phyloP scores from a whole-genome alignment of 768 basidiomycete species.

The Boletus sp. region DNA sequence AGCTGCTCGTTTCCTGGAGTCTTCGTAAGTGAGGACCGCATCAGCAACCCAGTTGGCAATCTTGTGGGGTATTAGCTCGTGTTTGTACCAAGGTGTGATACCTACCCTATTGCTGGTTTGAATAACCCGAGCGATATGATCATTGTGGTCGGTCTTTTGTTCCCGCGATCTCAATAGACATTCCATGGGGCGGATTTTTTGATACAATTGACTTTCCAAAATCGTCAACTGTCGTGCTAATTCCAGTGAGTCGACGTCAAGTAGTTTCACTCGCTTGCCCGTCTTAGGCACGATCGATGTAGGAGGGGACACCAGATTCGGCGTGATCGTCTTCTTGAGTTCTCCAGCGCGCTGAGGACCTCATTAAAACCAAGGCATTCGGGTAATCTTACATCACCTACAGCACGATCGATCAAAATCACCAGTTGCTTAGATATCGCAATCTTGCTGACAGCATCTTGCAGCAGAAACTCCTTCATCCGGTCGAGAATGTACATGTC shows the following conservation, averaged over 20 bases:
- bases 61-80: constrained; percentile 37
- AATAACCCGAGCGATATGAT: constrained; percentile 86
- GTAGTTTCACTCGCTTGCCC: constrained; percentile 69
- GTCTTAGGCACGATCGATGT: constrained; percentile 71
- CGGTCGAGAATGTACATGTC: constrained; percentile 77
- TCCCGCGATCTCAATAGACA: constrained; percentile 83
- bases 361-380: constrained; percentile 12
- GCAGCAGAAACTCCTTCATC: constrained; percentile 76
- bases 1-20: constrained; percentile 75
- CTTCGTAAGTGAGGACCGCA: constrained; percentile 73
- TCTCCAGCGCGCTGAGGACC: constrained; percentile 49
- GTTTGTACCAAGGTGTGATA: neutral
- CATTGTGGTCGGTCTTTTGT: constrained; percentile 65
- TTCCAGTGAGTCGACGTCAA: constrained; percentile 86
- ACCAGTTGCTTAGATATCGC: constrained; percentile 74
- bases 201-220: constrained; percentile 82
- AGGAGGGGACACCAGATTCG: constrained; percentile 60
- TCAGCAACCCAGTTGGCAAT: constrained; percentile 94
- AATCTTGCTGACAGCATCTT: constrained; percentile 59
- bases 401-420: constrained; percentile 73
- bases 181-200: constrained; percentile 85
- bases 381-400: constrained; percentile 39
- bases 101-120: constrained; percentile 81
- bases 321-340: constrained; percentile 52
- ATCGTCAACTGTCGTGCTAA: constrained; percentile 91